Evolutionary conservation across 2,329 filamentous ascomycete genomes (phyloP).

Genomic region (Paraconiothyrium brasiliense): DNA sequence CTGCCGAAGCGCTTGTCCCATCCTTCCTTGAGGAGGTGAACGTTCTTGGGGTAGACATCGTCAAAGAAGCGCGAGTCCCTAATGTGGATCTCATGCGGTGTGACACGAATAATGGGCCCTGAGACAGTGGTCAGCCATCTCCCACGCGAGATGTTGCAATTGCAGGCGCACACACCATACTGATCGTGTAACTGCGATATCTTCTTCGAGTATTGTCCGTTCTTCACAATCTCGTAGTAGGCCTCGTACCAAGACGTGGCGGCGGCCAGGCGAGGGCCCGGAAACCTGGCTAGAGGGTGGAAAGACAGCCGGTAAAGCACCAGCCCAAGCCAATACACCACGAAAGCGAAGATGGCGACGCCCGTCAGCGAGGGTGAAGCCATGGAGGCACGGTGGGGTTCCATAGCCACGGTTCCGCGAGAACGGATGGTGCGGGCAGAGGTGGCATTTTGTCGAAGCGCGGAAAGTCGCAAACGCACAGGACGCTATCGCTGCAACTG

Average conservation of each 20-base stretch:
- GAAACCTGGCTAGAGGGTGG: conserved; percentile 56
- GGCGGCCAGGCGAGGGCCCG: conserved; percentile 52
- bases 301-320: conserved; percentile 53
- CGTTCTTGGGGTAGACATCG: conserved; percentile 43
- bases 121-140: conserved; percentile 15
- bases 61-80: conserved; percentile 53
- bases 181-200: conserved; percentile 43
- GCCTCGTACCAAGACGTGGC: conserved; percentile 47
- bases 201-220: conserved; percentile 43
- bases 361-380: conserved; percentile 22
- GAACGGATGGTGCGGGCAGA: background rate
- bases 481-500: background rate
- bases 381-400: conserved; percentile 15
- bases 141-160: background rate
- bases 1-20: conserved; percentile 47
- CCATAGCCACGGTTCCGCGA: conserved; percentile 23
- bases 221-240: conserved; percentile 45
- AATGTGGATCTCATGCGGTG: conserved; percentile 55
- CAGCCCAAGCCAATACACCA: conserved; percentile 31
- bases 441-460: conserved; percentile 13
- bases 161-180: conserved; percentile 36
- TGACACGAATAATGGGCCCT: conserved; percentile 56
- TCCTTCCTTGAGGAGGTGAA: conserved; percentile 45
- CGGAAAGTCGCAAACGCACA: background rate
- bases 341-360: conserved; percentile 22